phyloP scores from a whole-genome alignment of 202 grass and related monocot species.

The Panicum hallii region DNA sequence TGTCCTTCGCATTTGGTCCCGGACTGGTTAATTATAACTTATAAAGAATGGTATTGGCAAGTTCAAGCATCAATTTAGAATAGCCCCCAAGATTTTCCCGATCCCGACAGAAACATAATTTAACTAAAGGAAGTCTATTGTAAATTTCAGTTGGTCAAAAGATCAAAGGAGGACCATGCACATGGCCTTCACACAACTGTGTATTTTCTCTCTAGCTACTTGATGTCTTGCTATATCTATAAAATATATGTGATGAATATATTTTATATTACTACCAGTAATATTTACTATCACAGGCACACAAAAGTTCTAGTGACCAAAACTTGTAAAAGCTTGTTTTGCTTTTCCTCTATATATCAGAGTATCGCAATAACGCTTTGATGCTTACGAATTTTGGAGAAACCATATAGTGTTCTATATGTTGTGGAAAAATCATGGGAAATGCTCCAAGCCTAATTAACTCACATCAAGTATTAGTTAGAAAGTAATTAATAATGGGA shows the following conservation, averaged over 20 bases:
- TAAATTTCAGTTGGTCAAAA: conserved; percentile 36
- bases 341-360: too few species aligned
- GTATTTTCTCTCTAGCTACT: not conserved
- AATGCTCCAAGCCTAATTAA: not conserved
- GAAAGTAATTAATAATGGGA: not conserved
- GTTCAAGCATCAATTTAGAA: conserved; percentile 38
- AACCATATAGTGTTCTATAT: not conserved
- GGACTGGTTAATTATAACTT: conserved; percentile 12
- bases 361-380: not conserved
- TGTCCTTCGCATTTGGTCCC: not conserved
- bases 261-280: not conserved
- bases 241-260: not conserved
- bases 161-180: not conserved
- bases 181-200: conserved; percentile 17
- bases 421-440: not conserved
- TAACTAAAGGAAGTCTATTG: not conserved
- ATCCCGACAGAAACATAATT: conserved; percentile 35
- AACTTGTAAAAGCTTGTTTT: not conserved
- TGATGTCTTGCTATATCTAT: not conserved
- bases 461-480: not conserved
- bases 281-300: not conserved
- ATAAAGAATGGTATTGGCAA: not conserved
- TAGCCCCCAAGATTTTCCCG: conserved; percentile 25
- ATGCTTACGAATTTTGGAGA: too few species aligned
- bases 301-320: not conserved